phyloP scores from a whole-genome alignment of 2,329 filamentous ascomycete genomes.

The Trichoderma endophyticum region DNA sequence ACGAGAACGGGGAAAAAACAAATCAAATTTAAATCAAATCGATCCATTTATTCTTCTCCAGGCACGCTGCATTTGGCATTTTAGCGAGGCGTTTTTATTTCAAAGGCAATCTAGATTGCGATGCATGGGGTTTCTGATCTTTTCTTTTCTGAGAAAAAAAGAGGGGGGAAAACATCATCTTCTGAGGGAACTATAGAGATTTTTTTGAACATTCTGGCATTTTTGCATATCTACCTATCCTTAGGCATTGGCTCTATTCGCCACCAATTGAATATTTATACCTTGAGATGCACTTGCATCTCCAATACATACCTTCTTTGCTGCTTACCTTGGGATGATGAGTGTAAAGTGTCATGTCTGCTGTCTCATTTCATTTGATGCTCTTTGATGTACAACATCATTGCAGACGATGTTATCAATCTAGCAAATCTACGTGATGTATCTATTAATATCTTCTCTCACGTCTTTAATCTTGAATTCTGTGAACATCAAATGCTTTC shows the following conservation, averaged over 20 bases:
- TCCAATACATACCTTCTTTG: background rate
- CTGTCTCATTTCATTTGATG: background rate
- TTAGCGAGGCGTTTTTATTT: conserved; percentile 11
- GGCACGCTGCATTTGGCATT: conserved; percentile 9
- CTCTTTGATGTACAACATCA: background rate
- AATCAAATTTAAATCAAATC: background rate
- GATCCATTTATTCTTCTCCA: background rate
- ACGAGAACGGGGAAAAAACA: background rate
- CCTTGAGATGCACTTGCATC: background rate
- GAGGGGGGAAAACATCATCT: background rate
- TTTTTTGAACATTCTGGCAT: background rate
- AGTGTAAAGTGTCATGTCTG: background rate
- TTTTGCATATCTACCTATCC: background rate
- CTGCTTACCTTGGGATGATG: background rate
- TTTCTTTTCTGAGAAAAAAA: background rate
- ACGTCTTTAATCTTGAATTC: background rate
- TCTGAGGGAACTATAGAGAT: background rate
- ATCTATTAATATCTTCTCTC: background rate
- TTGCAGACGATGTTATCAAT: background rate
- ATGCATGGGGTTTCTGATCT: background rate
- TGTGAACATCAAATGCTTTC: background rate
- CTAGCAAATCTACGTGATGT: background rate
- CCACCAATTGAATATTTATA: background rate
- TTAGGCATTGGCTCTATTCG: background rate
- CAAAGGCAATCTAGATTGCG: conserved; percentile 3